A percentile compares a stretch with the other conserved stretches of the same genome.
Evolutionary conservation across 148 eudicot species (phyloP).

Genomic region (Oxyria digyna): DNA sequence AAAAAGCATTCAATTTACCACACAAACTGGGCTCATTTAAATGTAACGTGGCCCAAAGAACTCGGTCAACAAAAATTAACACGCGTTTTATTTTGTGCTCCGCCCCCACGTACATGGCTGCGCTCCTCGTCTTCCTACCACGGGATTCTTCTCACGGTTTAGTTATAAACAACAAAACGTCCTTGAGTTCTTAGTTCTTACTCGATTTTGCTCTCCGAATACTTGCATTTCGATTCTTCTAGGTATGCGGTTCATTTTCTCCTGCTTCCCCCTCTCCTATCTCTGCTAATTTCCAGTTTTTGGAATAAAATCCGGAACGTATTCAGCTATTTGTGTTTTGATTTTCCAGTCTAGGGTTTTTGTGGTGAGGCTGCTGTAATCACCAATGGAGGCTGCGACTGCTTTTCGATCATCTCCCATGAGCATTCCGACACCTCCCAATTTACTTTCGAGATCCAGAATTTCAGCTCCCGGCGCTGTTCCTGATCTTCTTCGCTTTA

Average conservation of each 20-base stretch:
- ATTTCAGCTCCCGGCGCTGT: neutral
- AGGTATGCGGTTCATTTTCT: neutral
- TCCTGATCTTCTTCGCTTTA: neutral
- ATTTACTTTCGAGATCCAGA: neutral
- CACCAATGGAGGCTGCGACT: slow-evolving; percentile 2
- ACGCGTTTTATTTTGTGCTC: neutral
- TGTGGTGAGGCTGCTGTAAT: neutral
- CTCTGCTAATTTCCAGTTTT: neutral
- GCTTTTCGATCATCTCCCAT: slow-evolving; percentile 5
- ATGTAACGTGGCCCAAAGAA: no score
- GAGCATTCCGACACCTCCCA: slow-evolving; percentile 2
- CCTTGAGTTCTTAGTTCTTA: neutral
- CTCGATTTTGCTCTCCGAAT: neutral
- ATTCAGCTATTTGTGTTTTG: neutral
- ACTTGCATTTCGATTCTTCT: neutral
- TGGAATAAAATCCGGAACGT: neutral
- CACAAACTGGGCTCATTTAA: no score
- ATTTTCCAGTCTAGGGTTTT: neutral
- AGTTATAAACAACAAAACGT: neutral
- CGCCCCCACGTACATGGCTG: neutral
- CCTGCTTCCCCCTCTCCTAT: neutral
- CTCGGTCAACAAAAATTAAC: neutral
- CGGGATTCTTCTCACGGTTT: neutral
- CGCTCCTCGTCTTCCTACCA: neutral
- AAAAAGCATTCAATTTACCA: no score